phyloP scores from a whole-genome alignment of 371 early-diverging fungal genomes.

The Capniomyces stellatus region DNA sequence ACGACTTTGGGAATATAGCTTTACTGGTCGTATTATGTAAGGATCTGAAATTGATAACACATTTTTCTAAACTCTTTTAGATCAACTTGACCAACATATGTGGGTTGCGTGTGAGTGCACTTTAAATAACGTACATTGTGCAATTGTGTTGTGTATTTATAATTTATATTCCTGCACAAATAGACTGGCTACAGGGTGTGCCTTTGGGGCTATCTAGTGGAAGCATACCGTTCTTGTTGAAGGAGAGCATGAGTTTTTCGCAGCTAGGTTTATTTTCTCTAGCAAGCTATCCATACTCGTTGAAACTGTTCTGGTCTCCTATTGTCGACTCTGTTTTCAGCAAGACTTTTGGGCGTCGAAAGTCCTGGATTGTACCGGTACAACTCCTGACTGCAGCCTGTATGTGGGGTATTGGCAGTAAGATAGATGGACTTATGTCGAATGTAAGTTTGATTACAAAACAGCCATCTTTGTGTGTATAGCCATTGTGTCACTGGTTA shows the following conservation, averaged over 20 bases:
- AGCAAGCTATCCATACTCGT: conserved; percentile 83
- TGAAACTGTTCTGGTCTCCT: conserved; percentile 89
- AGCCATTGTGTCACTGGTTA: no score
- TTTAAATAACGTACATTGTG: no score
- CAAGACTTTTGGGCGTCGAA: conserved; percentile 68
- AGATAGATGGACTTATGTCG: conserved; percentile 54
- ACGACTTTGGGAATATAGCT: no score
- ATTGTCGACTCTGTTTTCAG: conserved; percentile 81
- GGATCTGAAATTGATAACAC: no score
- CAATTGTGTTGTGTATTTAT: no score
- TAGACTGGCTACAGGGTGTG: conserved; percentile 76
- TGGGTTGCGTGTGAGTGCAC: no score
- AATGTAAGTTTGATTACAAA: no score
- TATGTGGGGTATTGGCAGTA: conserved; percentile 54
- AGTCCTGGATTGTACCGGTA: conserved; percentile 97
- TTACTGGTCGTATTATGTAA: no score
- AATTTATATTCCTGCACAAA: no score
- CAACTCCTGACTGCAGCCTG: conserved; percentile 59
- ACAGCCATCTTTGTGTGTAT: no score
- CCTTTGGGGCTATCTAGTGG: conserved; percentile 85
- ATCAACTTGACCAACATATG: no score
- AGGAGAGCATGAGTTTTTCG: conserved; percentile 68
- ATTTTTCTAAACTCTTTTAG: no score
- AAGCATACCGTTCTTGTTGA: conserved; percentile 81
- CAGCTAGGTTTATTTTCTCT: conserved; percentile 87